These are phyloP conservation scores for Aspergillus haitiensis DNA, from an alignment of 495 filamentous ascomycete species.

Conservation along the genomic window DNA sequence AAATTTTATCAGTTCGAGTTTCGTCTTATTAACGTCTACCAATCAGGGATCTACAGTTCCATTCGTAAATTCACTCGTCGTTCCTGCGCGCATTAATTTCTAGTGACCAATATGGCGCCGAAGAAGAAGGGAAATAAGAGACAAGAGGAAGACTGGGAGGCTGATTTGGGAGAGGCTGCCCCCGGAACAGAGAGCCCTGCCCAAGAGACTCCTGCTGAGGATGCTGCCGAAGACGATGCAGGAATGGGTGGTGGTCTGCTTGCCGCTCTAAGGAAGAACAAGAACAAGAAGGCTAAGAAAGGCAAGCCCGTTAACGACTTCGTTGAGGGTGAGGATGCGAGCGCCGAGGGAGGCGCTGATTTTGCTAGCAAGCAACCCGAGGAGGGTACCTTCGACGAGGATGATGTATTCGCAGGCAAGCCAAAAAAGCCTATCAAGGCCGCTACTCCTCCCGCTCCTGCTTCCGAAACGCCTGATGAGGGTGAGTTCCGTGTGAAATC, in stretches of 20 bases:
- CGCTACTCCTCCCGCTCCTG: constrained; percentile 38
- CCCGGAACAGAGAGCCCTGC: constrained; percentile 52
- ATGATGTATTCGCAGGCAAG: constrained; percentile 72
- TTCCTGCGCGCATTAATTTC: not conserved
- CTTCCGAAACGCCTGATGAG: constrained; percentile 33
- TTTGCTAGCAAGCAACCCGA: constrained; percentile 71
- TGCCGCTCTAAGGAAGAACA: constrained; percentile 84
- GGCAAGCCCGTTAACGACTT: constrained; percentile 70
- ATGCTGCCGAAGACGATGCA: constrained; percentile 49
- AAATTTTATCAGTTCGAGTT: not conserved
- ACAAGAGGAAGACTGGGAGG: constrained; percentile 91
- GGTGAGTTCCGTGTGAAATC: constrained; percentile 71
- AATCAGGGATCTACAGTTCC: no score
- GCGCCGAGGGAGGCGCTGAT: constrained; percentile 44
- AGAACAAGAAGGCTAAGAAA: constrained; percentile 92
- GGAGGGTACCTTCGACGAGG: constrained; percentile 84
- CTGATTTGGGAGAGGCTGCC: constrained; percentile 81
- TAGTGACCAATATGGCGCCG: constrained; percentile 60
- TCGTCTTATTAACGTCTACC: no score
- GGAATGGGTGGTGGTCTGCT: constrained; percentile 65
- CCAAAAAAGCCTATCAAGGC: constrained; percentile 59
- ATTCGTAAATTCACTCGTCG: no score
- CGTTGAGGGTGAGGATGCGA: constrained; percentile 68
- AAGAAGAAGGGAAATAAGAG: constrained; percentile 94
- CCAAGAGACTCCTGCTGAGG: constrained; percentile 41